These are phyloP conservation scores for Quercus ilex DNA, from an alignment of 306 rosid genomes.

Conservation along the genomic window DNA sequence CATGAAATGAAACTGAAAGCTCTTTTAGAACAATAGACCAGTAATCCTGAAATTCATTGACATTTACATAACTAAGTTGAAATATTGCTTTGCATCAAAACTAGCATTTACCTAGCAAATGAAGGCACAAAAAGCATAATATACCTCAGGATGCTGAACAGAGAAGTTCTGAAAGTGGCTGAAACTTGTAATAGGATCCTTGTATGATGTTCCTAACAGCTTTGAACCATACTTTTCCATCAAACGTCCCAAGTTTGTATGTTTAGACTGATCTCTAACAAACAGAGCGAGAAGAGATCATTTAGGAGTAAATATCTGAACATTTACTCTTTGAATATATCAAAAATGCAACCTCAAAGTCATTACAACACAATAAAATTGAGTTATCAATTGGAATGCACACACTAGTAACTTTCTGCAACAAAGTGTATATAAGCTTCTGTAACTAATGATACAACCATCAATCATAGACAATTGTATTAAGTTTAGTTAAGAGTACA, in stretches of 20 bases:
- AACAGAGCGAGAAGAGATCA: neutral
- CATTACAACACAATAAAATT: neutral
- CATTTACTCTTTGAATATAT: neutral
- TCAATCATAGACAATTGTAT: neutral
- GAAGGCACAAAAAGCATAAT: neutral
- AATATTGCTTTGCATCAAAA: neutral
- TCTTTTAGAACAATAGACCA: constrained; percentile 75
- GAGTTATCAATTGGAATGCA: neutral
- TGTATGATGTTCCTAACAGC: constrained; percentile 59
- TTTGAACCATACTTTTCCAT: constrained; percentile 62
- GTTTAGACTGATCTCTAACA: constrained; percentile 41
- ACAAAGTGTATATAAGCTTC: neutral
- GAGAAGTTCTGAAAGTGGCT: constrained; percentile 56
- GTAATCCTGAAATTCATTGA: constrained; percentile 45
- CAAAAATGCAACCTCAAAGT: neutral
- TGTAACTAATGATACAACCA: neutral
- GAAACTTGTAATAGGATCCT: constrained; percentile 74
- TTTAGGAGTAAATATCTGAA: neutral
- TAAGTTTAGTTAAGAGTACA: neutral
- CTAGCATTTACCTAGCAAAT: neutral
- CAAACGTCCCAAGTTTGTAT: constrained; percentile 63
- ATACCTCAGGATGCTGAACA: constrained; percentile 60
- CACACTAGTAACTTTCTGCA: neutral
- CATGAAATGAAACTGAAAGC: constrained; percentile 53
- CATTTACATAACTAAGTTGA: neutral